phyloP scores from a whole-genome alignment of 148 eudicot genomes.

The Bassia scoparia region DNA sequence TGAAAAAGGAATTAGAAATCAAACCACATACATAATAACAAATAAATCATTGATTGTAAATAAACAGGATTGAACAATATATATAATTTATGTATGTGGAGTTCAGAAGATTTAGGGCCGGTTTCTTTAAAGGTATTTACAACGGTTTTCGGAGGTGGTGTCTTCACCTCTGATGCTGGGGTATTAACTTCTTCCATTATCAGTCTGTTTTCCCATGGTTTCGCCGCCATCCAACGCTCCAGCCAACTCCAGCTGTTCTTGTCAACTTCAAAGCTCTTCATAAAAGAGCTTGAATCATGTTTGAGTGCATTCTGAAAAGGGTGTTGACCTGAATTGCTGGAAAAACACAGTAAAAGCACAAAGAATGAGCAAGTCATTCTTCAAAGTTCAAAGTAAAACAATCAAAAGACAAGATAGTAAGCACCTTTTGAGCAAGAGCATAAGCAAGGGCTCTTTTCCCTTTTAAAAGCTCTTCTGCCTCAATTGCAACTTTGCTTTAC shows the following conservation, averaged over 20 bases:
- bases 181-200: conserved; percentile 78
- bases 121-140: conserved; percentile 25
- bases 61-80: too few species aligned
- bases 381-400: neutral
- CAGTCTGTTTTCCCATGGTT: conserved; percentile 86
- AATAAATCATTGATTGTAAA: too few species aligned
- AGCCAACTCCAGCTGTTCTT: conserved; percentile 89
- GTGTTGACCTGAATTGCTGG: conserved; percentile 62
- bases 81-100: too few species aligned
- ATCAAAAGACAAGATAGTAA: neutral
- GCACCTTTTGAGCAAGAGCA: conserved; percentile 79
- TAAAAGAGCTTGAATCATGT: conserved; percentile 38
- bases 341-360: too few species aligned
- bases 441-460: conserved; percentile 97
- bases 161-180: conserved; percentile 39
- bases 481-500: conserved; percentile 79
- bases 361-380: neutral
- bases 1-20: too few species aligned
- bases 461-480: conserved; percentile 89
- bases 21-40: too few species aligned
- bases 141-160: conserved; percentile 50
- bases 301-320: conserved; percentile 36
- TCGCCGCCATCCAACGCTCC: conserved; percentile 96
- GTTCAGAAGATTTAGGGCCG: conserved; percentile 49
- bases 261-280: conserved; percentile 47